phyloP scores from a whole-genome alignment of 2,329 filamentous ascomycete genomes.

The Lecanosticta acicola region DNA sequence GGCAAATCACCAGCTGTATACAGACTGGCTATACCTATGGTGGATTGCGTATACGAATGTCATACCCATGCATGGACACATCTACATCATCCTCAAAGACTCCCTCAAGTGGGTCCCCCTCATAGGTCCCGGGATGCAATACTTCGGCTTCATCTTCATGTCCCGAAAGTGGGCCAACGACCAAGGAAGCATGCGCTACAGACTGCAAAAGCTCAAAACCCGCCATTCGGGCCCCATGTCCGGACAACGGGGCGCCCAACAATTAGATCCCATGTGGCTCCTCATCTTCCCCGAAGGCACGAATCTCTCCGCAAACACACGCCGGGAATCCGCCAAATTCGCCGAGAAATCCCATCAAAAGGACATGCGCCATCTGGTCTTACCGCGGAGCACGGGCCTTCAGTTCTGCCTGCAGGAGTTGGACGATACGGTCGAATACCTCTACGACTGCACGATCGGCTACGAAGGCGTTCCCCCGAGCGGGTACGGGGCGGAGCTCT shows the following conservation, averaged over 20 bases:
- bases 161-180: constrained; percentile 84
- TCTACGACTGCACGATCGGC: constrained; percentile 90
- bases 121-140: constrained; percentile 75
- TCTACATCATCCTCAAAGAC: constrained; percentile 88
- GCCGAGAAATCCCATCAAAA: constrained; percentile 66
- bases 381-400: constrained; percentile 75
- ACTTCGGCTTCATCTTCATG: constrained; percentile 88
- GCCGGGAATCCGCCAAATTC: constrained; percentile 65
- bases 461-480: constrained; percentile 84
- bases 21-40: constrained; percentile 91
- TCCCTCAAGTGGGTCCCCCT: constrained; percentile 79
- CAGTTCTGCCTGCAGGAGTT: constrained; percentile 75
- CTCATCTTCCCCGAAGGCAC: constrained; percentile 85
- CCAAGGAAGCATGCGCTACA: constrained; percentile 65
- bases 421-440: constrained; percentile 66
- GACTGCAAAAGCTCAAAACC: constrained; percentile 64
- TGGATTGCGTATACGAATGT: constrained; percentile 73
- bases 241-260: constrained; percentile 23
- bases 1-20: constrained; percentile 71
- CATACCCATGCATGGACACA: constrained; percentile 66
- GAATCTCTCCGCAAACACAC: constrained; percentile 69
- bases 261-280: constrained; percentile 71
- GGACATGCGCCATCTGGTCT: constrained; percentile 64
- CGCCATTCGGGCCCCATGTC: constrained; percentile 35
- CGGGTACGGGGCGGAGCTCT: constrained; percentile 78